These are phyloP conservation scores for Takashimella tepidaria DNA, from an alignment of 1,284 basidiomycete species.

Conservation along the genomic window DNA sequence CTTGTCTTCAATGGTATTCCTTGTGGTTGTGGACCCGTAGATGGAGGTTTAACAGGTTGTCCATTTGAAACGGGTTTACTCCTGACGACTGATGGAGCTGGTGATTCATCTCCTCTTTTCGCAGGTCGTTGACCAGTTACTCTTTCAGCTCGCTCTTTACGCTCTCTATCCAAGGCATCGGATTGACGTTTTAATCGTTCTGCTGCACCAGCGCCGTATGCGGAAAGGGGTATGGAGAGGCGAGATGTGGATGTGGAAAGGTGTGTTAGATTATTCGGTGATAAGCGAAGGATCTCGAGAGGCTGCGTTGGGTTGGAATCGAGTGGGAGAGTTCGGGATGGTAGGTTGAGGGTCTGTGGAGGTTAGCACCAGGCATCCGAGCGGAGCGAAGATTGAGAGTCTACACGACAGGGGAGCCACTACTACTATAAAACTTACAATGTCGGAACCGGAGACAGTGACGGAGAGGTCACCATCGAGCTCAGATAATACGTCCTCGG, in stretches of 20 bases:
- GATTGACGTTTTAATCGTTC: conserved; percentile 30
- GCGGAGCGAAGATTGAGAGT: background rate
- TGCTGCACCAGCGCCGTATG: conserved; percentile 20
- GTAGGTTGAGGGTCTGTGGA: conserved; percentile 25
- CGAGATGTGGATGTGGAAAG: conserved; percentile 36
- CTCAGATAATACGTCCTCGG: conserved; percentile 31
- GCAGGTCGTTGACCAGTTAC: conserved; percentile 16
- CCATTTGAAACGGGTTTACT: background rate
- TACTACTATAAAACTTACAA: background rate
- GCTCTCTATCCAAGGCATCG: conserved; percentile 25
- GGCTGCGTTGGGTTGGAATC: conserved; percentile 20
- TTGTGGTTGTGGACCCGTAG: too few species aligned
- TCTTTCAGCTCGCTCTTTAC: conserved; percentile 23
- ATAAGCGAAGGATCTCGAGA: conserved; percentile 25
- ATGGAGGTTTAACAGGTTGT: conserved; percentile 5
- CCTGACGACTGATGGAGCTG: too few species aligned
- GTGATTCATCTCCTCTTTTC: background rate
- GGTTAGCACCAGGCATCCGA: too few species aligned
- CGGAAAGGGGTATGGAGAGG: conserved; percentile 27
- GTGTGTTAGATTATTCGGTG: conserved; percentile 12
- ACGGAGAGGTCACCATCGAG: conserved; percentile 16
- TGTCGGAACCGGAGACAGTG: conserved; percentile 16
- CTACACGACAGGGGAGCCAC: too few species aligned
- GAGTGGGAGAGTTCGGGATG: conserved; percentile 20
- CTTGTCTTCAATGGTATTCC: conserved; percentile 42